Evolutionary conservation across 202 grass and related monocot genomes (phyloP).

Genomic region (Panicum virgatum): DNA sequence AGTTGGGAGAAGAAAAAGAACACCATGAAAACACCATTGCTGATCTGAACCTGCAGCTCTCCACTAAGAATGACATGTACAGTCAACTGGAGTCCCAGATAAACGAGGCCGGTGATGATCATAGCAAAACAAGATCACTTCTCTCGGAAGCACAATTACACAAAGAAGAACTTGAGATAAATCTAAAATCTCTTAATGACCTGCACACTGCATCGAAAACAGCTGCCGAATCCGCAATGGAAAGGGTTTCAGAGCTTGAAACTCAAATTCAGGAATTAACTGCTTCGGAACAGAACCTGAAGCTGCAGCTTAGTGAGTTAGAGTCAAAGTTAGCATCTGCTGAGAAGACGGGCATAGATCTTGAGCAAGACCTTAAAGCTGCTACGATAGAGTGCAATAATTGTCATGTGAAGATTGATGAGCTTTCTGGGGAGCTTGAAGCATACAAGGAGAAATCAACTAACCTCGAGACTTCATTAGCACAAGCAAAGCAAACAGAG

Average conservation of each 20-base stretch:
- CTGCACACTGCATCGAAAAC: constrained; percentile 57
- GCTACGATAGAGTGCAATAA: constrained; percentile 34
- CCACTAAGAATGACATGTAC: constrained; percentile 58
- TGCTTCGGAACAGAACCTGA: constrained; percentile 55
- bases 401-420: constrained; percentile 43
- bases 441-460: constrained; percentile 63
- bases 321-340: constrained; percentile 61
- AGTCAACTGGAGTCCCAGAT: constrained; percentile 64
- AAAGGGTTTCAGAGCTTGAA: constrained; percentile 74
- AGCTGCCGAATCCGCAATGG: constrained; percentile 47
- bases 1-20: constrained; percentile 68
- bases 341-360: constrained; percentile 53
- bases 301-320: constrained; percentile 49
- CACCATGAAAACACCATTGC: constrained; percentile 42
- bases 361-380: constrained; percentile 75
- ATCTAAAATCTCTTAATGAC: constrained; percentile 61
- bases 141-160: constrained; percentile 72
- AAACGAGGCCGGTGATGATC: constrained; percentile 57
- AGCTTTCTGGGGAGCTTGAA: constrained; percentile 58
- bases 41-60: constrained; percentile 64
- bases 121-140: constrained; percentile 72
- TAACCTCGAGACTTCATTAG: constrained; percentile 49
- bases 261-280: constrained; percentile 60
- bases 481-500: constrained; percentile 54
- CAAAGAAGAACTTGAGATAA: constrained; percentile 71